Evolutionary conservation across 2,329 filamentous ascomycete species (phyloP).

Genomic region (Aspergillus fischeri): DNA sequence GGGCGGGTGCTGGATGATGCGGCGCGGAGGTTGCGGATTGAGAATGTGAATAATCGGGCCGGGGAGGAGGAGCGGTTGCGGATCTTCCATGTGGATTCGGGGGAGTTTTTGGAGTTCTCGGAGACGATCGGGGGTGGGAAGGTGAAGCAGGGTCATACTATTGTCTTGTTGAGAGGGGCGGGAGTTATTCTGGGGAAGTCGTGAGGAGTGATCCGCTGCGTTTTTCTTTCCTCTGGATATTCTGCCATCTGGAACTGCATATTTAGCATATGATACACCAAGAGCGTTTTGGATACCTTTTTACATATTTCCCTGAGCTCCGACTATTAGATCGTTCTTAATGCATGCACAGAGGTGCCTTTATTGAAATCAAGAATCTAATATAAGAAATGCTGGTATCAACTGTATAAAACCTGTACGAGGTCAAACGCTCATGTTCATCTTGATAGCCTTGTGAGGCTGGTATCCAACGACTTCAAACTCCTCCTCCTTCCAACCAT

Average conservation of each 20-base stretch:
- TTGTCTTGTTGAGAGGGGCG: conserved; percentile 82
- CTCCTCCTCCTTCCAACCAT: conserved; percentile 85
- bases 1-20: conserved; percentile 57
- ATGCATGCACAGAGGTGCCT: conserved; percentile 1
- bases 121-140: conserved; percentile 71
- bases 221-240: conserved; percentile 2
- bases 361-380: background rate
- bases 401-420: conserved; percentile 11
- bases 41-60: conserved; percentile 45
- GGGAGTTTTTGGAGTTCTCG: conserved; percentile 77
- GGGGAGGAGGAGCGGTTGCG: conserved; percentile 67
- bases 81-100: conserved; percentile 90
- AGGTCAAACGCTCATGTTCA: conserved; percentile 92
- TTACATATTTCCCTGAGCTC: background rate
- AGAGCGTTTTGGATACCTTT: background rate
- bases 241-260: conserved; percentile 5
- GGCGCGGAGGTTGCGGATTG: conserved; percentile 38
- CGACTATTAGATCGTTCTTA: conserved; percentile 4
- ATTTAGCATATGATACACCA: background rate
- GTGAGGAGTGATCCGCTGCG: conserved; percentile 7
- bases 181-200: conserved; percentile 70
- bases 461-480: conserved; percentile 85
- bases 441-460: conserved; percentile 85
- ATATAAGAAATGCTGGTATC: conserved; percentile 17
- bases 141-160: conserved; percentile 78